A percentile compares a stretch with the other conserved stretches of the same genome.
Evolutionary conservation across 2,329 filamentous ascomycete species (phyloP).

Genomic region (Sphaerulina vaccinii): DNA sequence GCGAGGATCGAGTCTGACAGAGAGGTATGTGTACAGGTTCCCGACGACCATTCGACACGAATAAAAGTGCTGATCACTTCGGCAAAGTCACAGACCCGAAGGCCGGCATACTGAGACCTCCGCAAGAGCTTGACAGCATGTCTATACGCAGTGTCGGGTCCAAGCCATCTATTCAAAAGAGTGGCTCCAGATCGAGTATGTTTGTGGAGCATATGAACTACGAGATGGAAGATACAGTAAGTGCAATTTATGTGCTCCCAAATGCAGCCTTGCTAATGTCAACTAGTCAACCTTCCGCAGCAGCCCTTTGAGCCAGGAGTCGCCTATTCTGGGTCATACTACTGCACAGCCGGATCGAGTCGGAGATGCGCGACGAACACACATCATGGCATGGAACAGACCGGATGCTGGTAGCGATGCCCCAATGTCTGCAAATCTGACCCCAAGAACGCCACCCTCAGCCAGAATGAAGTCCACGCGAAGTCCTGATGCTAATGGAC

Average conservation of each 20-base stretch:
- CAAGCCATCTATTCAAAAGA: constrained; percentile 8
- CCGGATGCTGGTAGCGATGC: constrained; percentile 9
- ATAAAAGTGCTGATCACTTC: constrained; percentile 26
- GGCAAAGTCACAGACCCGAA: constrained; percentile 19
- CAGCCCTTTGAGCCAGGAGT: constrained; percentile 6
- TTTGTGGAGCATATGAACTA: constrained; percentile 25
- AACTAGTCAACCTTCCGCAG: constrained; percentile 8
- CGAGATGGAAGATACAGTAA: constrained; percentile 25
- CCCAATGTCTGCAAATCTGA: constrained; percentile 21
- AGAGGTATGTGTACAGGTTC: constrained; percentile 25
- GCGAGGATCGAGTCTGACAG: constrained; percentile 30
- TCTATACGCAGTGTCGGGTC: constrained; percentile 10
- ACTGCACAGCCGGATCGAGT: background rate
- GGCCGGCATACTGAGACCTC: constrained; percentile 16
- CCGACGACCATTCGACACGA: constrained; percentile 9
- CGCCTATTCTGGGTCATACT: constrained; percentile 8
- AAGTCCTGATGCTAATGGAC: constrained; percentile 1
- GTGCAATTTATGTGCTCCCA: constrained; percentile 15
- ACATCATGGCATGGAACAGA: constrained; percentile 9
- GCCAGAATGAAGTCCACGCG: constrained; percentile 11
- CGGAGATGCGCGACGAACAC: constrained; percentile 1
- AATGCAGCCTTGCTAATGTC: constrained; percentile 4
- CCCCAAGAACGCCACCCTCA: constrained; percentile 22
- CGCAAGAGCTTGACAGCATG: constrained; percentile 23
- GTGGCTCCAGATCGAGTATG: constrained; percentile 14